phyloP scores from a whole-genome alignment of 1,284 basidiomycete species.

The Microbotryomycetes sp. region DNA sequence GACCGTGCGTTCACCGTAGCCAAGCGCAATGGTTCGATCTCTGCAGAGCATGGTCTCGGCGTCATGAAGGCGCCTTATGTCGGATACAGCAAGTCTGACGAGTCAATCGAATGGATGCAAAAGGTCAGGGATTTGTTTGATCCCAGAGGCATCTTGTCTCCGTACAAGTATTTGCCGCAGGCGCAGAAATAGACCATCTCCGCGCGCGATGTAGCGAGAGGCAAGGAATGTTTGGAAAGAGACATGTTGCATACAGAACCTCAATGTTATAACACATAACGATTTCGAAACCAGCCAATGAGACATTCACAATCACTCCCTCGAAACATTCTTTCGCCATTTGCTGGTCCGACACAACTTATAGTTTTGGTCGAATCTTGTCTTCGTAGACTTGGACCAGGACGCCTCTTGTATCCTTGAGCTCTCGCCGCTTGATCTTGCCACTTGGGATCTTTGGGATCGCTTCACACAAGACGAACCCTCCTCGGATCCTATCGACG shows the following conservation, averaged over 20 bases:
- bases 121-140: slow-evolving; percentile 87
- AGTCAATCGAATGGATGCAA: slow-evolving; percentile 81
- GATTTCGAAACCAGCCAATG: neutral
- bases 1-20: slow-evolving; percentile 11
- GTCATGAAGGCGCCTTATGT: slow-evolving; percentile 90
- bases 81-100: slow-evolving; percentile 73
- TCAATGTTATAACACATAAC: neutral
- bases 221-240: too few relatives aligned
- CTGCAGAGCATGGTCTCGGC: slow-evolving; percentile 94
- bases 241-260: neutral
- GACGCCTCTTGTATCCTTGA: slow-evolving; percentile 29
- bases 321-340: too few relatives aligned
- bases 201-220: neutral
- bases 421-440: slow-evolving; percentile 26
- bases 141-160: slow-evolving; percentile 84
- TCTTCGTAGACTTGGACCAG: slow-evolving; percentile 14
- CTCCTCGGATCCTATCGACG: slow-evolving; percentile 24
- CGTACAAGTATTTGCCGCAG: slow-evolving; percentile 43
- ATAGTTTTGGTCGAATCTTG: slow-evolving; percentile 2
- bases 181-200: neutral
- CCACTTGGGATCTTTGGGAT: slow-evolving; percentile 27
- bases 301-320: neutral
- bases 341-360: too few relatives aligned
- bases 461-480: slow-evolving; percentile 20
- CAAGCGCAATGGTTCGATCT: slow-evolving; percentile 64